phyloP scores from a whole-genome alignment of 169 alveolate genomes.

The Plasmodium inui region DNA sequence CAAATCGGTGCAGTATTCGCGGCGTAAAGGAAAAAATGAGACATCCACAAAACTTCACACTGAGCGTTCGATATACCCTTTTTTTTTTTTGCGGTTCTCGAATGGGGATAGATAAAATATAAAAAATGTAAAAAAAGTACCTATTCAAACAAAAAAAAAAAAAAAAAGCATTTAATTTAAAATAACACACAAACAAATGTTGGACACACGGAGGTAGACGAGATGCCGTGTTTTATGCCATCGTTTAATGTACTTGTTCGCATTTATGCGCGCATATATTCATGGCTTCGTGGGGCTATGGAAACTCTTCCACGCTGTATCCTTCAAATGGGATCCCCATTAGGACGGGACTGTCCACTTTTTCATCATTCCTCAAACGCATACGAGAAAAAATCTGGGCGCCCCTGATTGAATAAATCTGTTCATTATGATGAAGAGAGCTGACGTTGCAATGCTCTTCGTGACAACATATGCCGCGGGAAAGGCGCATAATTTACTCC shows the following conservation, averaged over 20 bases:
- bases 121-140: not conserved
- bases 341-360: not conserved
- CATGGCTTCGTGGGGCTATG: not conserved
- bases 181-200: not conserved
- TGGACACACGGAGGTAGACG: not conserved
- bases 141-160: not conserved
- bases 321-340: not conserved
- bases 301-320: not conserved
- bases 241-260: not conserved
- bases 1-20: not conserved
- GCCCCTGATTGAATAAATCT: not conserved
- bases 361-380: not conserved
- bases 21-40: not conserved
- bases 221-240: not conserved
- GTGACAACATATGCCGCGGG: not conserved
- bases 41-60: not conserved
- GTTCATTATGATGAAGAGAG: not conserved
- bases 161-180: not conserved
- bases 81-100: not conserved
- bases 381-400: not conserved
- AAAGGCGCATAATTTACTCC: not conserved
- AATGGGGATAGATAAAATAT: not conserved
- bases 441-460: not conserved
- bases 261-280: not conserved
- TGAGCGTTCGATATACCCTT: not conserved